Evolutionary conservation across 2,329 filamentous ascomycete genomes (phyloP), one percentile per base, ranked within the genome.

Genomic region (Aspergillus ustus): DNA sequence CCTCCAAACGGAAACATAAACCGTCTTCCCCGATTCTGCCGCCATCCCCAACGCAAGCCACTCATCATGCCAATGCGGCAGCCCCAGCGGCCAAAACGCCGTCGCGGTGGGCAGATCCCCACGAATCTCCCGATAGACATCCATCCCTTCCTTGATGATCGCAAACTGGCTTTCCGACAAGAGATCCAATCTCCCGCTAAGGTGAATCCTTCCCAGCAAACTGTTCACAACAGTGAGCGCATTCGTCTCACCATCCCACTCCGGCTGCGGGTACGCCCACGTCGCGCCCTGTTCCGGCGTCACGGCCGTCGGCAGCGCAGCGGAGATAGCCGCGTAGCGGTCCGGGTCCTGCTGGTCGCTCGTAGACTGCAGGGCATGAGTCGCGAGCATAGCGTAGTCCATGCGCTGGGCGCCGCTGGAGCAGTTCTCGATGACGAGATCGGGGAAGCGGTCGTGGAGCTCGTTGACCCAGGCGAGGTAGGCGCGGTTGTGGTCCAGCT

Each of bases 401-500:
- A 77, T 69, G 0, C 75, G 69, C 59, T 77, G 75, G 0, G 68
- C 75, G 7, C 75, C 74, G 22, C 73, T 75, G 7, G 72, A 75
- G 56, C 75, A 78, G 28, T 63, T 77, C 57, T 78, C 76, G n/a
- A 78, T 75, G 1, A 77, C 70, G 0, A 78, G 66, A 3, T 54
- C 64, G 0, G 70, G 66, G 31, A 71, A 68, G 3, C 63, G 63
- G 13, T 75, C 71, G 7, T 72, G 63, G 1, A 77, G 40, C 2
- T 63, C 56, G 1, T 56, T 57, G 1, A 77, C 66, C 76, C 75
- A 78, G 13, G 43, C 28, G 1, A 77, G 67, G 31, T 77, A 78
- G 2, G 73, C 73, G 7, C 73, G 69, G 1, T 76, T 66, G 58
- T 78, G 75, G 2, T 66, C 68, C 1, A 77, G 64, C 1, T 71